Base-by-base conservation (phyloP, 2,329 filamentous ascomycete species). In the Cladophialophora exuberans region DNA sequence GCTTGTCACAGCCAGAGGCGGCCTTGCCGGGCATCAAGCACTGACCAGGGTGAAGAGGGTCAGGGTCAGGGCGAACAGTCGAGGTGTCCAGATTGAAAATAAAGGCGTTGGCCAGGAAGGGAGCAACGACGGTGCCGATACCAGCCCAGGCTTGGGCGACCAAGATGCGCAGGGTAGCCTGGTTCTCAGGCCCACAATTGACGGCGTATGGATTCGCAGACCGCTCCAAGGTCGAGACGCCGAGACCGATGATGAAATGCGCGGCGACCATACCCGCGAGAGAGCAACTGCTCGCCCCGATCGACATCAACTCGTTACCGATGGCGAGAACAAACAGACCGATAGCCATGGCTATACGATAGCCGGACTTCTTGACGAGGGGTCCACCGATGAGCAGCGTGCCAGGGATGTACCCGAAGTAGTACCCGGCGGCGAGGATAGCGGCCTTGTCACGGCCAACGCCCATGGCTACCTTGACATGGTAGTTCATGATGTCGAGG, bases 141-240 rank as follows among this genome's bases (percentile, higher is more conserved):
- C 85, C 88, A 66, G 90, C 88, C 72, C 90, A 85, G 47, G 86
- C 85, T 69, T 92, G 89, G 1, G 87, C 85, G 48, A 90, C 74
- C 71, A 91, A 88, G 74, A 92, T 84, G 61, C 88, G 83, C 59
- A 90, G 85, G 68, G 93, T 87, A 4, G 87, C 83, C 69, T 86
- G 89, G 60, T 81, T 80, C 6, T 88, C 85, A 2, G 88, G 88
- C 43, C 90, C 90, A 68, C 88, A 92, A 20, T 90, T 81, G 31
- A 85, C 83, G 57, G 87, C 83, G 70, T 87, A 94, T 0, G 88
- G 86, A 68, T 92, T 89, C 2, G 88, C 88, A 1, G 86, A 85
- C 0, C 87, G 89, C 72, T 92, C 88, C 26, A 92, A 81, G 0
- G 87, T 87, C 1, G 84, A 84, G 0, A 91, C 77, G 3, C 87